Evolutionary conservation across 2,329 filamentous ascomycete species (phyloP).

Genomic region (Thermoascus crustaceus): DNA sequence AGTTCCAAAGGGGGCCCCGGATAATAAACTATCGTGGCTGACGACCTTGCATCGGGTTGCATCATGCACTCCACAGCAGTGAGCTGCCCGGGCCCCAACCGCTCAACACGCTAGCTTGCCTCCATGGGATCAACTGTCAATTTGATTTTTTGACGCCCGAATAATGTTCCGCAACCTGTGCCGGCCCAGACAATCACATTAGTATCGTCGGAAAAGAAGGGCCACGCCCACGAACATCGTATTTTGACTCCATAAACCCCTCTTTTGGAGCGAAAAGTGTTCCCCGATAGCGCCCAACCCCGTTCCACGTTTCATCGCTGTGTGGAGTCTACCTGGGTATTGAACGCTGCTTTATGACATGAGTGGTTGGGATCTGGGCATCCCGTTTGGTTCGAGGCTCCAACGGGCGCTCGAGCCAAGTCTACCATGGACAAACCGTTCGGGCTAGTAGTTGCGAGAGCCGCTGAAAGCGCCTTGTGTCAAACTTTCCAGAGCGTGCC

Average conservation of each 20-base stretch:
- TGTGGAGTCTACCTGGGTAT: not conserved
- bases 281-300: no score
- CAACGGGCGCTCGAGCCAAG: not conserved
- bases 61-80: slow-evolving; percentile 1
- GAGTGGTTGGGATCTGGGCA: slow-evolving; percentile 1
- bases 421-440: not conserved
- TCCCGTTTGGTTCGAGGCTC: not conserved
- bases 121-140: no score
- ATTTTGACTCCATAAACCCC: no score
- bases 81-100: not conserved
- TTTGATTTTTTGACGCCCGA: no score
- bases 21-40: not conserved
- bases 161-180: no score
- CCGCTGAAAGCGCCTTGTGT: no score
- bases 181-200: no score
- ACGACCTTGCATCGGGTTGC: slow-evolving; percentile 1
- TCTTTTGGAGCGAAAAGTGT: no score
- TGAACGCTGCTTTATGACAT: not conserved
- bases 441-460: not conserved
- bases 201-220: no score
- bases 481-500: no score
- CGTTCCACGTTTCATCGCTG: not conserved
- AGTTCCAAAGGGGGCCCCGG: not conserved
- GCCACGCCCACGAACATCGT: no score
- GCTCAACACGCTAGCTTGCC: no score